Base-by-base conservation (phyloP, 106 monocot species). In the Amphibolis antarctica region DNA sequence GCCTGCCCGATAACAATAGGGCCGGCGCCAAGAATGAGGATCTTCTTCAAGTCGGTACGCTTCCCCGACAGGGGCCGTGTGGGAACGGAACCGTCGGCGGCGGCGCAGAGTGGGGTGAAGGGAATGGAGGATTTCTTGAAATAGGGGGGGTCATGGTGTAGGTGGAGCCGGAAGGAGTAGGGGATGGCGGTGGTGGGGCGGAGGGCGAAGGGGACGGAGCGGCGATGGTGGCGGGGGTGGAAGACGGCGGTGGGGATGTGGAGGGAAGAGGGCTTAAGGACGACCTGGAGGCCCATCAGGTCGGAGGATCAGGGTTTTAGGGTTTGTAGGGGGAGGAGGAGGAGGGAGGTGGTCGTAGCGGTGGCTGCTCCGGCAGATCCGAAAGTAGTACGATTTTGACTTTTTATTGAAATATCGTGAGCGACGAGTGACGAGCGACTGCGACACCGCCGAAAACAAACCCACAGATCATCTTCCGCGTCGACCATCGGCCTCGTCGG, bases 1-100 rank as follows among this genome's bases (percentile, higher is more conserved):
- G 96, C 96, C 69, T 96, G 96, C 19, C 96, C 90, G 50, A 96
- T 96, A 47, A 96, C 86, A 62, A 96, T 96, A 1, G 96, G 96
- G 12, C 96, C 96, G 17, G 96, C 96, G 23, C 96, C 96, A 9
- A 96, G 80, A 67, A 96, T 82, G 73, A 96, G 59, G 68, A 96
- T 96, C 76, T 86, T 96, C 72, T 85, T 90, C 47, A 96, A 82
- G 74, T 90, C 96, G 21, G 90, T 87, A 29, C 90, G 79, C 82
- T 84, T 89, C 0, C 86, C 89, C 0, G 45, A 28, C 53, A n/a
- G 44, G 23, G 43, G 46, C 22, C 20, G 21, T 14, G n/a, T 9
- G 30, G 1, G 29, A 27, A 45, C 21, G 29, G 54, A 28, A 18
- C 19, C 42, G 15, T 66, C 53, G 52, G 28, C 21, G 28, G 59